Percentiles rank a stretch among this genome's conserved stretches.
These are phyloP conservation scores for Ogataea parapolymorpha DNA, from an alignment of 805 yeast species.

Conservation along the genomic window DNA sequence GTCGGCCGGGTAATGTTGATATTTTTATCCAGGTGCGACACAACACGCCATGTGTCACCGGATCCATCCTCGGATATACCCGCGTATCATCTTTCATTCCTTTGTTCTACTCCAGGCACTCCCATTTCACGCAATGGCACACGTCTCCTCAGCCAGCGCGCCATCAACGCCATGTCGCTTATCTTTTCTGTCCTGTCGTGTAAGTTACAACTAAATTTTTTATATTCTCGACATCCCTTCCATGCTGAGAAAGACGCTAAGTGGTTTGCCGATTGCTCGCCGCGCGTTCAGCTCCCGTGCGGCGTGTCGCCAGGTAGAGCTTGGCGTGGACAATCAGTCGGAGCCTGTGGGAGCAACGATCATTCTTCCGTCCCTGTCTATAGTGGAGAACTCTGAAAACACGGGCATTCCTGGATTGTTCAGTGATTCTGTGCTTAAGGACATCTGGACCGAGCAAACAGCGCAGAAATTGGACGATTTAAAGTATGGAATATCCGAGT, in stretches of 20 bases:
- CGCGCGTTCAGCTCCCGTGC: slow-evolving; percentile 7
- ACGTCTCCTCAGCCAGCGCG: neutral
- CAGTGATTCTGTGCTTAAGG: slow-evolving; percentile 44
- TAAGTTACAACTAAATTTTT: slow-evolving; percentile 4
- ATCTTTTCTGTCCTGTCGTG: slow-evolving; percentile 2
- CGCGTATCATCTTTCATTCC: too few relatives aligned
- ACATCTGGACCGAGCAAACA: slow-evolving; percentile 49
- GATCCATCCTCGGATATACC: too few relatives aligned
- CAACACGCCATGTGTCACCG: neutral
- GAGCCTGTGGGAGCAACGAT: slow-evolving; percentile 14
- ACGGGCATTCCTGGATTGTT: slow-evolving; percentile 49
- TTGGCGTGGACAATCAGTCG: slow-evolving; percentile 1
- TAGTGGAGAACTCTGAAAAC: slow-evolving; percentile 24
- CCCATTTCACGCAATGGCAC: too few relatives aligned
- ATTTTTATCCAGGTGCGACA: neutral
- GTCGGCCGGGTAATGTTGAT: slow-evolving; percentile 9
- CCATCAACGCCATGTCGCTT: neutral
- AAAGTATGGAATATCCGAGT: slow-evolving; percentile 35
- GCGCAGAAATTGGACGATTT: slow-evolving; percentile 37
- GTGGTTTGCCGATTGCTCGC: neutral
- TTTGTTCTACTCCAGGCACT: too few relatives aligned
- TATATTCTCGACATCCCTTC: neutral
- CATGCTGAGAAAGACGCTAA: slow-evolving; percentile 3
- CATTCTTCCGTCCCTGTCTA: slow-evolving; percentile 26
- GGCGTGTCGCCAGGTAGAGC: slow-evolving; percentile 10